Base-by-base conservation (phyloP, 225 moss, liverwort and hornwort genomes). In the Pseudisothecium myosuroides region DNA sequence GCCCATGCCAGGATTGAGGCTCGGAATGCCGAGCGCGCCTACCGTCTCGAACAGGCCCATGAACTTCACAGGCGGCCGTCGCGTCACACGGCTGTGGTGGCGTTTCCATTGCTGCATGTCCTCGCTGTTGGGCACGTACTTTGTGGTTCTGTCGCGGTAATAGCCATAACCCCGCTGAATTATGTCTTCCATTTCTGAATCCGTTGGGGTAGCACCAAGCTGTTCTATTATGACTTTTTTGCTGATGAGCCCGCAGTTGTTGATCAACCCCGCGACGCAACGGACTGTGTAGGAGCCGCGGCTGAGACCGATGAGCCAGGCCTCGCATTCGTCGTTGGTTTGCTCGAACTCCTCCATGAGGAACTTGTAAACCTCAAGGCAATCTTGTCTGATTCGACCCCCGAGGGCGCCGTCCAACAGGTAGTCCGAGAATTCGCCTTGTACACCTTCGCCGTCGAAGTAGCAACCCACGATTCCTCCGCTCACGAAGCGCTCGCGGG, bases 1-100 rank as follows among this genome's bases (percentile, higher is more conserved):
- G 34, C 93, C 92, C 71, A 3, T 1, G 45, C 93, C 93, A 45
- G 93, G 90, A 49, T 86, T 83, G 45, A 93, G 87, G 8, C 83
- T 55, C 9, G 93, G 93, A 29, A 93, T 93, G 17, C 93, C 93
- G 9, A 93, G 89, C 9, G 93, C 54, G 20, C 93, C 93, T 37
- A 92, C 93, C 12, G 93, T 93, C 63, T 93, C 93, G 52, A 93
- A 92, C 54, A 93, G 89, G 22, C 92, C 93, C 92, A 93, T 90
- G 85, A 93, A 90, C 85, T 93, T 93, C 41, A 92, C 87, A 9
- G 92, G 92, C 16, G 93, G 92, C 37, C 90, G 89, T 37, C 0
- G 11, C 29, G 79, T 90, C 15, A 17, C 67, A 55, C 83, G 93
- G 83, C 93, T 87, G 85, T 92, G 87, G 7, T 58, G n/a, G 43